Evolutionary conservation across 2,329 filamentous ascomycete species (phyloP), one percentile per base, ranked within the genome.

Genomic region (Colletotrichum sublineola): DNA sequence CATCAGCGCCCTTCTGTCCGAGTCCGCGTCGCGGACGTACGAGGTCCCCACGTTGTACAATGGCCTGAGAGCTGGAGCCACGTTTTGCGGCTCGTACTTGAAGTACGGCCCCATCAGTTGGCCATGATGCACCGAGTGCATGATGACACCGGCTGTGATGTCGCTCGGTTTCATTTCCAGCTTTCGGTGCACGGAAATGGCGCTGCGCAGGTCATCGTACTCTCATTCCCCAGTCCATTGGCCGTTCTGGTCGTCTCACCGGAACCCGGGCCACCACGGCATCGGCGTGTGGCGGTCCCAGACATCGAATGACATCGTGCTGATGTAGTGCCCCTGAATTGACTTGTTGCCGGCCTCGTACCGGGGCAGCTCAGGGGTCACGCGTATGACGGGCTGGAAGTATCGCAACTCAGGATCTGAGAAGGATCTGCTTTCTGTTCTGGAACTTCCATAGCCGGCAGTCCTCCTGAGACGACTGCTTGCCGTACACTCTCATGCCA

Each of bases 231-330:
- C 44, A 8, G n/a, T 50, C 60, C 44, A 60, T 18, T 5, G n/a
- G 7, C 40, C 18, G n/a, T 58, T 5, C 5, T 38, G 8, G 29
- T 31, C n/a, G 33, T 57, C 29, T 36, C 52, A 62, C 9, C 46
- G 40, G 52, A 29, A 63, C 29, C 65, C 68, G 1, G 58, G 57
- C 68, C 68, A 71, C 68, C 68, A 71, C 44, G 68, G 64, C 68
- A 68, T 68, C 64, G 64, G 57, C 42, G 29, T 24, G 42, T 56
- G 29, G 57, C 68, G 68, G 3, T 71, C 68, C 68, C 68, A 71
- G 1, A 46, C 36, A 5, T 68, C 52, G 29, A 63, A 71, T 1
- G 42, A 12, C 1, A 4, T 1, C 3, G 68, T 68, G 24, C 36
- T 18, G 33, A 70, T 38, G 36, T 44, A 38, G 33, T 20, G 24